Conservation (phyloP, 148 eudicot species). For the Limonium bicolor region DNA sequence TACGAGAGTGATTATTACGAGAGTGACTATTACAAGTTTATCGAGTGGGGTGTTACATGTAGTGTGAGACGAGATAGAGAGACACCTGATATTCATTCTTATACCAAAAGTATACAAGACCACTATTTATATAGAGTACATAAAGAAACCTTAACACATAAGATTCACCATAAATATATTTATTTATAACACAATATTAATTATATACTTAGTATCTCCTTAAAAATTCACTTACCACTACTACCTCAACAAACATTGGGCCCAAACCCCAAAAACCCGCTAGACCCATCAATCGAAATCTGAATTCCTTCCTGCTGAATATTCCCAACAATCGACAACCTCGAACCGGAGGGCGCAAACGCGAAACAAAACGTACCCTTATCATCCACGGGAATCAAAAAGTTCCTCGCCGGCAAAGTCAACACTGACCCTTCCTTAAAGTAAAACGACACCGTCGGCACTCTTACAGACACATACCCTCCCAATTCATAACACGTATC, state of each 20-base stretch:
- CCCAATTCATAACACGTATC: conserved; percentile 46
- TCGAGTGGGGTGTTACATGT: no score
- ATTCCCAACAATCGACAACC: conserved; percentile 44
- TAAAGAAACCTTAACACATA: no score
- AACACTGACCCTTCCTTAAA: conserved; percentile 38
- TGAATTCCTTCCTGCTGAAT: conserved; percentile 68
- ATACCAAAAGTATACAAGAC: no score
- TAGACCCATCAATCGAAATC: conserved; percentile 37
- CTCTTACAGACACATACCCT: conserved; percentile 45
- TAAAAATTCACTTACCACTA: no score
- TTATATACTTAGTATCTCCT: no score
- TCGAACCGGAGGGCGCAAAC: conserved; percentile 18
- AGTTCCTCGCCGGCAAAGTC: conserved; percentile 48
- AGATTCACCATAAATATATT: no score
- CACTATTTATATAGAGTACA: no score
- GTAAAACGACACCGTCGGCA: conserved; percentile 52
- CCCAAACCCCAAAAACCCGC: conserved; percentile 48
- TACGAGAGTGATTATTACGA: no score
- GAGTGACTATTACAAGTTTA: no score
- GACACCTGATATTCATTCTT: no score
- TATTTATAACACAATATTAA: no score
- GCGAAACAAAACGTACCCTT: conserved; percentile 26
- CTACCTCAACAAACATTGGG: conserved; percentile 49
- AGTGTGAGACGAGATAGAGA: no score
- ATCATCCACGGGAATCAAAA: conserved; percentile 43